phyloP scores from a whole-genome alignment of 2,329 filamentous ascomycete species.

The Verticillium dahliae region DNA sequence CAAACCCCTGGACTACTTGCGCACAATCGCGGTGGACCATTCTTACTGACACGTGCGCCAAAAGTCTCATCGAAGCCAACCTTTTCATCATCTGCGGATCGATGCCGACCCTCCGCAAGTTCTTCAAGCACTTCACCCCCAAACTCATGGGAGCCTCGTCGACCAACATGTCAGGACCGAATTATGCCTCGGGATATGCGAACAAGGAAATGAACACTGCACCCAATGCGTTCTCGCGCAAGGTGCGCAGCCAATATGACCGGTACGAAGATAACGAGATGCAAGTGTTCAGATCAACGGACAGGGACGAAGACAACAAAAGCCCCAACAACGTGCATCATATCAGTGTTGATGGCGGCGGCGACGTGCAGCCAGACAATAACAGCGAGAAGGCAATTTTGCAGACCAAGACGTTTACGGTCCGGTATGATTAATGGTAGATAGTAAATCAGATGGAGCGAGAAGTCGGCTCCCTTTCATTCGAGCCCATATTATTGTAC shows the following conservation, averaged over 20 bases:
- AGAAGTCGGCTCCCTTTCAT: no score
- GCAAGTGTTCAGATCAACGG: conserved; percentile 1
- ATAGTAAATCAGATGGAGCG: background rate
- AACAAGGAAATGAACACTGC: background rate
- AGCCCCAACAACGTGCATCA: conserved; percentile 3
- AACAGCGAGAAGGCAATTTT: conserved; percentile 18
- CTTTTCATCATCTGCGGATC: conserved; percentile 33
- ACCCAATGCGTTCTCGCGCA: background rate
- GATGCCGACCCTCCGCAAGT: conserved; percentile 30
- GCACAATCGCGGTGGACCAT: no score
- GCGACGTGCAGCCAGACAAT: conserved; percentile 11
- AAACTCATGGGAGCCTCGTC: conserved; percentile 17
- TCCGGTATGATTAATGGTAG: conserved; percentile 5
- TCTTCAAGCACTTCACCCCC: conserved; percentile 29
- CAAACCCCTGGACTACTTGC: no score
- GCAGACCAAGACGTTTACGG: conserved; percentile 15
- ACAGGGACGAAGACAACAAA: conserved; percentile 3
- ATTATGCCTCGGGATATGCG: background rate
- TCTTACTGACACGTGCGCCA: background rate
- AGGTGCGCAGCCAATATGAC: conserved; percentile 4
- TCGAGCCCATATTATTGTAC: no score
- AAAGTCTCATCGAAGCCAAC: conserved; percentile 28
- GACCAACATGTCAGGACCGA: background rate
- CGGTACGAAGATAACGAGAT: conserved; percentile 9
- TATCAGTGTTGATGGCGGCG: conserved; percentile 3